phyloP scores from a whole-genome alignment of 257 asterid genomes.

The Solanum bulbocastanum region DNA sequence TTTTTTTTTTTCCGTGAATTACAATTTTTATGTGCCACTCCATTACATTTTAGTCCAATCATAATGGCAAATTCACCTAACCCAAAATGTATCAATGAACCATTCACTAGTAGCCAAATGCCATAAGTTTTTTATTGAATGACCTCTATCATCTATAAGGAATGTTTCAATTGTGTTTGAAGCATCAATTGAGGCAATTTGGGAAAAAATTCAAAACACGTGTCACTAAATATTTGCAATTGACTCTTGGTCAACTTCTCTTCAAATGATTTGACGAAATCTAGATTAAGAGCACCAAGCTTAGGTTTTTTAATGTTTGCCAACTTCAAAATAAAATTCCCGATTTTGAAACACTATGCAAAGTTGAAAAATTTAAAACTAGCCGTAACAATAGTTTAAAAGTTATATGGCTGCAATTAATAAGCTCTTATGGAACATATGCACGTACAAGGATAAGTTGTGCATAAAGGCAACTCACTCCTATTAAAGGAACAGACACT shows the following conservation, averaged over 20 bases:
- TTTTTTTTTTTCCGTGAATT: not conserved
- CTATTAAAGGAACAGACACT: too few species aligned
- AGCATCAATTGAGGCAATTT: not conserved
- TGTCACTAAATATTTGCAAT: not conserved
- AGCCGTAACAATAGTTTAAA: too few species aligned
- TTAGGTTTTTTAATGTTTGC: too few species aligned
- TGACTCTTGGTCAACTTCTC: not conserved
- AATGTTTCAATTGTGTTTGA: not conserved
- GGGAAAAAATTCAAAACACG: not conserved
- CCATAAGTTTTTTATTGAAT: not conserved
- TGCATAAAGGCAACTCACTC: too few species aligned
- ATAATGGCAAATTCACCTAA: not conserved
- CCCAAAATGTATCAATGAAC: not conserved
- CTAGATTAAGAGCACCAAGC: too few species aligned
- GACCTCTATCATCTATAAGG: not conserved
- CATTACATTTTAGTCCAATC: not conserved
- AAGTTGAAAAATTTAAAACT: too few species aligned
- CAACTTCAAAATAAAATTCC: too few species aligned
- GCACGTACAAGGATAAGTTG: too few species aligned
- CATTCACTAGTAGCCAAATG: not conserved
- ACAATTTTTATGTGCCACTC: not conserved
- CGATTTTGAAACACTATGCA: too few species aligned
- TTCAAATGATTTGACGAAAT: too few species aligned
- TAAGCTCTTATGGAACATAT: too few species aligned
- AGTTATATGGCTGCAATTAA: too few species aligned